A percentile compares a stretch with the other conserved stretches of the same genome.
Evolutionary conservation across 352 stramenopile genomes (phyloP).

Genomic region (Phytophthora melonis): DNA sequence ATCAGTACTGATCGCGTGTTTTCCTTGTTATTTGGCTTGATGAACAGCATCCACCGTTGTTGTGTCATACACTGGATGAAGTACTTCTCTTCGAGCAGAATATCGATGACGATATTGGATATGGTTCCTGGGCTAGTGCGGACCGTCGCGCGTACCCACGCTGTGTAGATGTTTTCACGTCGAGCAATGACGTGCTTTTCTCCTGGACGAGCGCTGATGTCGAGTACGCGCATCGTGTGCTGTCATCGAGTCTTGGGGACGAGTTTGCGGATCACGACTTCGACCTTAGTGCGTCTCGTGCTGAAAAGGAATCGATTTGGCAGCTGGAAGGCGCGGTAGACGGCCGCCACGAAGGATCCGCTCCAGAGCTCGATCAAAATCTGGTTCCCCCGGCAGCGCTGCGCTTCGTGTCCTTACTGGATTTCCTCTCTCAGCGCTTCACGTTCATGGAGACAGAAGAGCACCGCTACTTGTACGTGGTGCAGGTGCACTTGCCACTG

Average conservation of each 20-base stretch:
- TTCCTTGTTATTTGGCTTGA: background rate
- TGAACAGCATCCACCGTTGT: conserved; percentile 45
- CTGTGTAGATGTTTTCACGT: conserved; percentile 72
- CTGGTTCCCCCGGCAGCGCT: conserved; percentile 41
- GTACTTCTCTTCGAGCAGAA: conserved; percentile 75
- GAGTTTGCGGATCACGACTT: conserved; percentile 13
- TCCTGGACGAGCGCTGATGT: conserved; percentile 72
- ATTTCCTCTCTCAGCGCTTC: conserved; percentile 78
- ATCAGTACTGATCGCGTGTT: background rate
- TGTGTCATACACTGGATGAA: conserved; percentile 84
- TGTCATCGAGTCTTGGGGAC: conserved; percentile 36
- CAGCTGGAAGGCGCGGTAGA: conserved; percentile 23
- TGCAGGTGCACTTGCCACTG: conserved; percentile 70
- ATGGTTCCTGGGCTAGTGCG: conserved; percentile 56
- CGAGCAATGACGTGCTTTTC: conserved; percentile 59
- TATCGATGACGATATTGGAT: conserved; percentile 71
- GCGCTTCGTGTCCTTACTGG: conserved; percentile 60
- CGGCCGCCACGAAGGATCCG: background rate
- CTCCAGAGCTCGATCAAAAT: conserved; percentile 15
- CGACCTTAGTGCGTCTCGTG: conserved; percentile 3
- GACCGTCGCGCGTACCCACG: conserved; percentile 58
- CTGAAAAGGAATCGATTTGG: conserved; percentile 31
- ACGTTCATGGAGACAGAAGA: conserved; percentile 67
- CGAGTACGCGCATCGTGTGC: conserved; percentile 56
- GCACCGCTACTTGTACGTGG: conserved; percentile 81